Evolutionary conservation across 2,329 filamentous ascomycete genomes (phyloP).

Genomic region (Meredithiella fracta): DNA sequence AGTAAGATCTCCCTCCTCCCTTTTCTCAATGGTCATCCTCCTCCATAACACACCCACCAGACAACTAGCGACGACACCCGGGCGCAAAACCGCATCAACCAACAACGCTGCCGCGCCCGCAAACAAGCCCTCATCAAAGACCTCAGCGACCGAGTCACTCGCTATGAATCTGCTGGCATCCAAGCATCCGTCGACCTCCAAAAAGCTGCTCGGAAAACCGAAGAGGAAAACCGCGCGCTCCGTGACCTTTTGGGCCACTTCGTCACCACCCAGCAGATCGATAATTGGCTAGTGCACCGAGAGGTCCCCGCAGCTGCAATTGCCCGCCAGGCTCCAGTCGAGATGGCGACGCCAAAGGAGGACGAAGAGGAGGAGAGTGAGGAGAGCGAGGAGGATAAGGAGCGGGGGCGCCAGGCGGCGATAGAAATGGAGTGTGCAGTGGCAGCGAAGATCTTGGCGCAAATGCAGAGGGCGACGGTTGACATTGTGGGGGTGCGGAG

Average conservation of each 20-base stretch:
- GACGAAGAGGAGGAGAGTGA: not conserved
- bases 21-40: not conserved
- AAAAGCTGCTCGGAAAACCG: not conserved
- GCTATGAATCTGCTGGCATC: conserved; percentile 3
- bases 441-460: conserved; percentile 5
- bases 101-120: conserved; percentile 9
- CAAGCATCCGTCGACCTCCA: conserved; percentile 9
- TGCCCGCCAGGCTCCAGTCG: not conserved
- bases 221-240: conserved; percentile 1
- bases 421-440: conserved; percentile 8
- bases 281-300: not conserved
- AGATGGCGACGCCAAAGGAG: not conserved
- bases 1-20: not conserved
- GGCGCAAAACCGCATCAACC: conserved; percentile 4
- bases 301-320: not conserved
- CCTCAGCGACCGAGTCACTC: not conserved
- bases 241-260: not conserved
- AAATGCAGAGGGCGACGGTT: not conserved
- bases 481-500: not conserved
- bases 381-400: not conserved
- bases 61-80: conserved; percentile 3
- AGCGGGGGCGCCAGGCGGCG: not conserved
- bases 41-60: not conserved
- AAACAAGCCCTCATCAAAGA: conserved; percentile 10
- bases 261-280: not conserved